Conservation (phyloP, 768 basidiomycete genomes). For the Leccinum olivaceopallidum region DNA sequence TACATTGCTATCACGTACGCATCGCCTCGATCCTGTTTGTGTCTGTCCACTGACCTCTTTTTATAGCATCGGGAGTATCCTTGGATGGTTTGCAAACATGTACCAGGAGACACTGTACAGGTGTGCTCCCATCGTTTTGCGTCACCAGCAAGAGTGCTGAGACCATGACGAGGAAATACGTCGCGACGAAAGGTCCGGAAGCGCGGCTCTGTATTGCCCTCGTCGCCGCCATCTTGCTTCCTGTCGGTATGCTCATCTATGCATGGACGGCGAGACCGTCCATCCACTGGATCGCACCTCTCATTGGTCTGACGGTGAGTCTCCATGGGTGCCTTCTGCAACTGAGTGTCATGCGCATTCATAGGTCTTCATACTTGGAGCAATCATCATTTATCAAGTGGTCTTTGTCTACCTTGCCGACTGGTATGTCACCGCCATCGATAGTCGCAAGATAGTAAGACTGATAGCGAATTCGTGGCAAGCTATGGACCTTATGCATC, state of each 20-base stretch:
- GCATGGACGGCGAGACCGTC: conserved; percentile 60
- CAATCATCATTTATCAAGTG: conserved; percentile 56
- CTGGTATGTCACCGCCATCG: conserved; percentile 40
- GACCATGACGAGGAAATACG: conserved; percentile 27
- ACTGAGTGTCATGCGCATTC: conserved; percentile 6
- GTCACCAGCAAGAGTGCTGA: neutral
- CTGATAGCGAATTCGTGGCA: neutral
- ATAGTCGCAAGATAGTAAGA: neutral
- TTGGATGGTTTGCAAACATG: conserved; percentile 48
- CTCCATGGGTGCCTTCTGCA: neutral
- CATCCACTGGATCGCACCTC: conserved; percentile 58
- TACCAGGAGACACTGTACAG: conserved; percentile 52
- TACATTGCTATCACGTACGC: conserved; percentile 59
- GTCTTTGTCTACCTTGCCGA: conserved; percentile 66
- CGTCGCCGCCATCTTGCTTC: conserved; percentile 52
- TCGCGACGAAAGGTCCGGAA: conserved; percentile 44
- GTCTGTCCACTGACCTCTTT: neutral
- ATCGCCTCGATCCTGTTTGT: neutral
- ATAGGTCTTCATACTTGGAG: conserved; percentile 51
- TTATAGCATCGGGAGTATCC: conserved; percentile 52
- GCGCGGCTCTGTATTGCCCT: conserved; percentile 63
- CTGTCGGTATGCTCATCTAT: conserved; percentile 68
- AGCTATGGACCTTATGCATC: conserved; percentile 65
- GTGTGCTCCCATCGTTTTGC: conserved; percentile 31
- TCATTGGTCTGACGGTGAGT: conserved; percentile 29